These are phyloP conservation scores for Verruconis gallopava DNA, from an alignment of 2,329 filamentous ascomycete species.

Conservation along the genomic window DNA sequence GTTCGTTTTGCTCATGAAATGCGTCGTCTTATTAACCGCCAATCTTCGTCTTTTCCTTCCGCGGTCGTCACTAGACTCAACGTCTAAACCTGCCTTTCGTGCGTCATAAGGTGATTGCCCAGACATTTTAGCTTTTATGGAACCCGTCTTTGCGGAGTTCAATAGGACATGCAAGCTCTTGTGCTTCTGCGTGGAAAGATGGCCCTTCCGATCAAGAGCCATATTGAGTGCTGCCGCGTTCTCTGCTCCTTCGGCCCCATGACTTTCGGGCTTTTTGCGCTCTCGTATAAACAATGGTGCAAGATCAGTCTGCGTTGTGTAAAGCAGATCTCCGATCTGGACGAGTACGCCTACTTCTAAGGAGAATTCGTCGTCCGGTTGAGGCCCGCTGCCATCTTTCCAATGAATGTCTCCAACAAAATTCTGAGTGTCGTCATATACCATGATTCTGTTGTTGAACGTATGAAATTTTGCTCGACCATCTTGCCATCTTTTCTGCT, in stretches of 20 bases:
- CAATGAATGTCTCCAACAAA: constrained; percentile 79
- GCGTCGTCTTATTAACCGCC: constrained; percentile 5
- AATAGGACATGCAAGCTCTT: constrained; percentile 51
- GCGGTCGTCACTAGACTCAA: background rate
- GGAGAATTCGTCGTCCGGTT: constrained; percentile 61
- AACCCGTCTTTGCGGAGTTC: constrained; percentile 49
- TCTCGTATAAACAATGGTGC: constrained; percentile 61
- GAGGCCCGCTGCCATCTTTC: constrained; percentile 53
- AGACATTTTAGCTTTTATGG: constrained; percentile 47
- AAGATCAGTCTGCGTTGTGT: constrained; percentile 62
- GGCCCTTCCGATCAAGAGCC: constrained; percentile 12
- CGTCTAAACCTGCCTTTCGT: constrained; percentile 16
- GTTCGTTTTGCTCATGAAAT: constrained; percentile 15
- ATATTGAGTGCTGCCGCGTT: constrained; percentile 11
- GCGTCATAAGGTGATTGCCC: constrained; percentile 54
- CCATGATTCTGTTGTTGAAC: constrained; percentile 85
- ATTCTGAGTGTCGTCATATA: constrained; percentile 69
- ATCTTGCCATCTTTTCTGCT: constrained; percentile 91
- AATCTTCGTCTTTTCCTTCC: constrained; percentile 6
- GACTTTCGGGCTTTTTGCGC: constrained; percentile 28
- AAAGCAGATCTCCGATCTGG: constrained; percentile 66
- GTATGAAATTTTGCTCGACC: constrained; percentile 76
- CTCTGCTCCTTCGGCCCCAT: constrained; percentile 13
- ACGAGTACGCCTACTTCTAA: constrained; percentile 68
- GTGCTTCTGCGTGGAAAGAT: constrained; percentile 39